These are phyloP conservation scores for Terana coerulea DNA, from an alignment of 768 basidiomycete genomes.

Conservation along the genomic window DNA sequence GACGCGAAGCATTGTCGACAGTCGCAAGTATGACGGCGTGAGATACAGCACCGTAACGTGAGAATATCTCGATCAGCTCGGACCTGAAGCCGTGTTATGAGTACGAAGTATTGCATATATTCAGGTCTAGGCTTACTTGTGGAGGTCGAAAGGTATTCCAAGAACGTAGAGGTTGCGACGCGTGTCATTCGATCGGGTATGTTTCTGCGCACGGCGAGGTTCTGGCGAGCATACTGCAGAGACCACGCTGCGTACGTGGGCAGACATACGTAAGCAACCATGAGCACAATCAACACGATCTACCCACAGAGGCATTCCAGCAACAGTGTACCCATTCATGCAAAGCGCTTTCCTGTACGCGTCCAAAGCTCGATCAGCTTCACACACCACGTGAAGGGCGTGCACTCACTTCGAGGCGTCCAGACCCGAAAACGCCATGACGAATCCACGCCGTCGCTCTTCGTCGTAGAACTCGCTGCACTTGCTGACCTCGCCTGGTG, in stretches of 20 bases:
- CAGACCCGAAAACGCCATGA: conserved; percentile 49
- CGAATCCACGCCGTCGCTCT: conserved; percentile 35
- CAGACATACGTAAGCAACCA: not conserved
- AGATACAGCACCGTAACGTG: conserved; percentile 60
- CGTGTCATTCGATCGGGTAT: conserved; percentile 34
- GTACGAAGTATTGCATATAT: not conserved
- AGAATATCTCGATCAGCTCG: conserved; percentile 62
- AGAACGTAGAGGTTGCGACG: conserved; percentile 85
- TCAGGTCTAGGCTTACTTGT: conserved; percentile 50
- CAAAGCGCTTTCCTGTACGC: conserved; percentile 55
- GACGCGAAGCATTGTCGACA: conserved; percentile 77
- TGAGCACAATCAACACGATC: not conserved
- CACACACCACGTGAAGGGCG: conserved; percentile 4
- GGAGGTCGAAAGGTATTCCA: conserved; percentile 76
- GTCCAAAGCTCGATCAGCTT: not conserved
- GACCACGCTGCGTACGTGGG: conserved; percentile 19
- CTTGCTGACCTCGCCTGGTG: conserved; percentile 47
- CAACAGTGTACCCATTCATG: conserved; percentile 59
- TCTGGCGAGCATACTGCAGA: conserved; percentile 16
- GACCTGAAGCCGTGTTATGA: conserved; percentile 23
- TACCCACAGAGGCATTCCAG: conserved; percentile 54
- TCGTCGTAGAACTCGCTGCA: conserved; percentile 19
- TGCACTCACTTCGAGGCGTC: conserved; percentile 50
- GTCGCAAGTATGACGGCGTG: conserved; percentile 84
- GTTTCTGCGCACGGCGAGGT: conserved; percentile 17